Base-by-base conservation (phyloP, 1,139 yeast genomes). In the Taphrina communis region DNA sequence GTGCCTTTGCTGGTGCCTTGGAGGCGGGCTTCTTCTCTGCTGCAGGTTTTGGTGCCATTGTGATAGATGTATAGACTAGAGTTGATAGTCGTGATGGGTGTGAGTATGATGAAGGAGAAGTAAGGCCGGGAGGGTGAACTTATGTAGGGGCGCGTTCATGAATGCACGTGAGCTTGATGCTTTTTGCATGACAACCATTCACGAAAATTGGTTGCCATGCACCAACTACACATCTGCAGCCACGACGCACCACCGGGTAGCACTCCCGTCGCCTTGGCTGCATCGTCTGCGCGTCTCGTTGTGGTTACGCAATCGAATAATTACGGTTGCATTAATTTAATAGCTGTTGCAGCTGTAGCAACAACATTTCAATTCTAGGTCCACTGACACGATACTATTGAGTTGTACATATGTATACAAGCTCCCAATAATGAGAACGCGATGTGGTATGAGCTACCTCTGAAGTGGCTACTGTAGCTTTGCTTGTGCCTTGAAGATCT, bases 41-140 rank as follows among this genome's bases (percentile, higher is more conserved):
- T 71, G 96, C 91, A 82, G 97, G 59, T 55, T 63, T 63, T 31
- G 67, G 95, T 79, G 97, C 96, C 98, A 93, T 93, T 85, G 75
- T 82, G 75, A 72, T 73, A 65, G 70, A 46, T 63, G 68, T 67
- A 53, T 21, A 31, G 58, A 41, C 35, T 38, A 44, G 21, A 41
- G 48, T 25, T 50, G 36, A 31, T 36, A 31, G 50, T 56, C 50
- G 60, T n/a, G 36, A 14, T 1, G 31, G 60, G 17, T 39, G 50
- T 39, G 50, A 38, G 41, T 35, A 35, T 53, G 57, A 53, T 53
- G 57, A 38, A 53, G 14, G 25, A 38, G 57, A 53, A 53, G 57
- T 46, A 38, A 38, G 57, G 41, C 41, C 42, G 57, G 42, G 57
- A 53, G 57, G 53, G 36, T 50, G 53, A 50, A 21, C 53, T 50